A percentile compares a stretch with the other conserved stretches of the same genome.
These are phyloP conservation scores for Pelargonium australe DNA, from an alignment of 441 rosid genomes.

Conservation along the genomic window DNA sequence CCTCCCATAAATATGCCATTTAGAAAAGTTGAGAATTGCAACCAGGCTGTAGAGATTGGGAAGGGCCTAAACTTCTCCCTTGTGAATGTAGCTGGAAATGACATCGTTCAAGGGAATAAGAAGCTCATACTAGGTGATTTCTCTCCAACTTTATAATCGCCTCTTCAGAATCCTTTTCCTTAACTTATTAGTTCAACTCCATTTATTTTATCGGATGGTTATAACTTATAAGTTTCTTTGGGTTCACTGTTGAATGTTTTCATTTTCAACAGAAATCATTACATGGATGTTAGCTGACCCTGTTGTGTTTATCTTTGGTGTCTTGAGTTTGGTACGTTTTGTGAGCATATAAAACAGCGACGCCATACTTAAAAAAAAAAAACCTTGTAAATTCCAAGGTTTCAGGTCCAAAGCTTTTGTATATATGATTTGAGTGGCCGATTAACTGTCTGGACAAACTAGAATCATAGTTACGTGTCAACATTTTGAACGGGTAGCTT, in stretches of 20 bases:
- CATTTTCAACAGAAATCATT: background rate
- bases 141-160: background rate
- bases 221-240: conserved; percentile 16
- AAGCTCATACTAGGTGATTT: conserved; percentile 66
- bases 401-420: background rate
- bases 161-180: background rate
- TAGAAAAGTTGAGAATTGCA: conserved; percentile 70
- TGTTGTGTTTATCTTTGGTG: background rate
- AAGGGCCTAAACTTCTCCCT: conserved; percentile 55
- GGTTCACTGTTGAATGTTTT: too few relatives aligned
- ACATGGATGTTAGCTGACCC: background rate
- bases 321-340: background rate
- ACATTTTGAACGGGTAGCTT: too few relatives aligned
- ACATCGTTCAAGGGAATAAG: conserved; percentile 69
- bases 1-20: conserved; percentile 79
- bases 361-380: too few relatives aligned
- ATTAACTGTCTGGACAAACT: background rate
- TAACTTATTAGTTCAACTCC: background rate
- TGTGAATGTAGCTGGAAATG: conserved; percentile 66
- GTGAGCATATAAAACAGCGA: background rate
- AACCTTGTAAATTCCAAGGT: background rate
- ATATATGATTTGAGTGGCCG: background rate
- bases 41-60: conserved; percentile 66
- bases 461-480: background rate
- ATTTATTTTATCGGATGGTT: conserved; percentile 10